A percentile compares a stretch with the other conserved stretches of the same genome.
Evolutionary conservation across 2,329 filamentous ascomycete genomes (phyloP).

Genomic region (Beauveria pseudobassiana): DNA sequence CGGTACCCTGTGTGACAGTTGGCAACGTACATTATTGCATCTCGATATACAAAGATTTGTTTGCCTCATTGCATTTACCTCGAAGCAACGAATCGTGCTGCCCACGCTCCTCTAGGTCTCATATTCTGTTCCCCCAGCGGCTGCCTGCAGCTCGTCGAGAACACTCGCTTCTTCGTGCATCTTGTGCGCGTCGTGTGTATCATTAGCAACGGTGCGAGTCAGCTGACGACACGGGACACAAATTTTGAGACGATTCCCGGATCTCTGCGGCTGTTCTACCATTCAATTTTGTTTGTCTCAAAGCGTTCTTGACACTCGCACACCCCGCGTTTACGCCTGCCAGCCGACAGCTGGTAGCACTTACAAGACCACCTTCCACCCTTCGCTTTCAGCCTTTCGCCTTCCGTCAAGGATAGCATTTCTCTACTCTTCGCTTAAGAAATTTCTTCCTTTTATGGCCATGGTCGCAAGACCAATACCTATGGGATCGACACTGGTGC

Average conservation of each 20-base stretch:
- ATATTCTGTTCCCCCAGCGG: background rate
- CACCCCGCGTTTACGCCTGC: background rate
- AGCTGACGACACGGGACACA: background rate
- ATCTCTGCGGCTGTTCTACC: background rate
- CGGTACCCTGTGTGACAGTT: background rate
- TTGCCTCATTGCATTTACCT: background rate
- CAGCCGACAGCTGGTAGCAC: background rate
- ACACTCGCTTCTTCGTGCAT: background rate
- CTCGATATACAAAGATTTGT: background rate
- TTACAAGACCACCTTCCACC: background rate
- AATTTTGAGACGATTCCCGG: background rate
- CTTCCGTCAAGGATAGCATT: background rate
- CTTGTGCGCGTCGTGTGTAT: background rate
- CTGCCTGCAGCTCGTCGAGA: background rate
- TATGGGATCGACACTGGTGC: background rate
- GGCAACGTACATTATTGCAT: background rate
- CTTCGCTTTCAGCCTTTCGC: background rate
- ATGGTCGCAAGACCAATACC: background rate
- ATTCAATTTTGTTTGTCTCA: background rate
- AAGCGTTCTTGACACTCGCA: background rate
- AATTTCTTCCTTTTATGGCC: background rate
- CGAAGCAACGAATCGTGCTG: background rate
- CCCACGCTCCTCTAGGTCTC: background rate
- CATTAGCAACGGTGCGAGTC: background rate
- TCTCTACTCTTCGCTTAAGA: background rate